Conservation (phyloP, 805 yeast genomes). For the Scheffersomyces amazonensis region DNA sequence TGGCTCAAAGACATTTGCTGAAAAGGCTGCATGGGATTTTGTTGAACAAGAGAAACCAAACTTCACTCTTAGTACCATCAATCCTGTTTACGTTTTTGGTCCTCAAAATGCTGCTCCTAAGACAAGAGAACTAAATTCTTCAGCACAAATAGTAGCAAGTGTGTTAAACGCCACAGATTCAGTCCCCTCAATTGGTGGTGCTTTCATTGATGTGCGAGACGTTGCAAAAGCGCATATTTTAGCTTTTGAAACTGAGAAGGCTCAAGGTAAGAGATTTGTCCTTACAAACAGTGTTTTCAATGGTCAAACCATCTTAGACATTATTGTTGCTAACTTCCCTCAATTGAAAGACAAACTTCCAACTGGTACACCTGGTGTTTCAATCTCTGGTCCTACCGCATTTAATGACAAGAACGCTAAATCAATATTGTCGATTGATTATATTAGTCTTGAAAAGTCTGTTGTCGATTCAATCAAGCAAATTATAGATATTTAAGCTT, state of each 20-base stretch:
- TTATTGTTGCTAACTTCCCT: conserved; percentile 37
- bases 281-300: conserved; percentile 12
- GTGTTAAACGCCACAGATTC: conserved; percentile 16
- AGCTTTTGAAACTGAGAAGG: conserved; percentile 40
- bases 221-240: conserved; percentile 56
- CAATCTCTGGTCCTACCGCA: conserved; percentile 32
- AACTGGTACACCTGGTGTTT: conserved; percentile 35
- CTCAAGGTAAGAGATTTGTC: conserved; percentile 8
- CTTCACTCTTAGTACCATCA: conserved; percentile 8
- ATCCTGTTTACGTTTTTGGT: conserved; percentile 20
- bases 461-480: no score
- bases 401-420: conserved; percentile 47
- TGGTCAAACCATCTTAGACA: conserved; percentile 21
- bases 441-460: conserved; percentile 34
- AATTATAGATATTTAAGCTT: no score
- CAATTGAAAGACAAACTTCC: conserved; percentile 43
- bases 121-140: conserved; percentile 17
- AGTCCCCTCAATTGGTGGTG: conserved; percentile 10
- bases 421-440: conserved; percentile 34
- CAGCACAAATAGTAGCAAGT: conserved; percentile 23
- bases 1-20: conserved; percentile 53
- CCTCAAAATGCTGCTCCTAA: conserved; percentile 31
- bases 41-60: conserved; percentile 25
- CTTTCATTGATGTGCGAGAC: conserved; percentile 56
- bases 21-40: conserved; percentile 57